Conservation (phyloP, 768 basidiomycete genomes). For the Naematelia aurantialba region DNA sequence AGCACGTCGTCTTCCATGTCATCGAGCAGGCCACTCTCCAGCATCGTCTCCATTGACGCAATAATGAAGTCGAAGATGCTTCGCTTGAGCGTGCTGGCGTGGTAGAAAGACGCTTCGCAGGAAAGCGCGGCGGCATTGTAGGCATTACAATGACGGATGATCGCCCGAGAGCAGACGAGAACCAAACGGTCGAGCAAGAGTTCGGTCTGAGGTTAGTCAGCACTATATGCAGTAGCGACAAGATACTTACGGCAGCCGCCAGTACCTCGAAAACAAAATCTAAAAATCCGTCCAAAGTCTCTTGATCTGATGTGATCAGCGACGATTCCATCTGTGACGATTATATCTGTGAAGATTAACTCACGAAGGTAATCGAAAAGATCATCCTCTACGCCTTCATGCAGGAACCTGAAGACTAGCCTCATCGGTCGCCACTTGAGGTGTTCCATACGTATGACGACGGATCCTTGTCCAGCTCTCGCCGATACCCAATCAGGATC, state of each 20-base stretch:
- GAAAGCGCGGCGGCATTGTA: slow-evolving; percentile 77
- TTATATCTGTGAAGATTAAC: too few relatives aligned
- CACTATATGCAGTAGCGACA: not conserved
- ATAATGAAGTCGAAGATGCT: slow-evolving; percentile 75
- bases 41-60: slow-evolving; percentile 77
- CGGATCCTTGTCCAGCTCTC: slow-evolving; percentile 56
- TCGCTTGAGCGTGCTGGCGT: slow-evolving; percentile 64
- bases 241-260: slow-evolving; percentile 66
- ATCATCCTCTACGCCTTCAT: slow-evolving; percentile 64
- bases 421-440: slow-evolving; percentile 69
- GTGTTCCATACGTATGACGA: slow-evolving; percentile 70
- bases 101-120: slow-evolving; percentile 73
- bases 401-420: slow-evolving; percentile 71
- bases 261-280: slow-evolving; percentile 85
- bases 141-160: slow-evolving; percentile 65
- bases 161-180: slow-evolving; percentile 71
- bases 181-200: slow-evolving; percentile 80
- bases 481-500: slow-evolving; percentile 73
- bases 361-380: slow-evolving; percentile 70
- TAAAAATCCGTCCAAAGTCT: slow-evolving; percentile 68
- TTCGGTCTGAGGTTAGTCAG: slow-evolving; percentile 64
- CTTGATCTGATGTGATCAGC: too few relatives aligned
- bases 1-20: slow-evolving; percentile 65
- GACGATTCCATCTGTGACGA: slow-evolving; percentile 13
- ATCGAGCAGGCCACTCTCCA: slow-evolving; percentile 76